phyloP scores from a whole-genome alignment of 805 yeast genomes.

The Zygotorulaspora danielsina region DNA sequence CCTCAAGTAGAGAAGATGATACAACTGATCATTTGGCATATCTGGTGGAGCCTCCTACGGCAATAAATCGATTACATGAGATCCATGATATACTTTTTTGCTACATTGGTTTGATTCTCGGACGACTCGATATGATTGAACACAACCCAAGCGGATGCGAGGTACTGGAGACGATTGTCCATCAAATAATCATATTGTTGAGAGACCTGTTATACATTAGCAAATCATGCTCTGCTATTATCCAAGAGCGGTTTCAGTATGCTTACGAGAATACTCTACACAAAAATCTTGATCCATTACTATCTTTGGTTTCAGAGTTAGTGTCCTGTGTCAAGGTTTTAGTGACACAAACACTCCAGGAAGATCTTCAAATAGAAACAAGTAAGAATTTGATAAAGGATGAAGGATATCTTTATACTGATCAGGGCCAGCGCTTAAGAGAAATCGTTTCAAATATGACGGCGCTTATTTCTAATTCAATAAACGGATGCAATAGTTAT shows the following conservation, averaged over 20 bases:
- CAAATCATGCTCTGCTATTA: slow-evolving; percentile 41
- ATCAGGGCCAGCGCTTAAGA: slow-evolving; percentile 64
- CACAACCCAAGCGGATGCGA: slow-evolving; percentile 69
- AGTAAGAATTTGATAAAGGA: slow-evolving; percentile 24
- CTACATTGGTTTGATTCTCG: slow-evolving; percentile 63
- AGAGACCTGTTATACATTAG: slow-evolving; percentile 61
- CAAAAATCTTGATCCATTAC: slow-evolving; percentile 50
- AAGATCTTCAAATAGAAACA: slow-evolving; percentile 27
- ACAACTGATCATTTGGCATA: slow-evolving; percentile 30
- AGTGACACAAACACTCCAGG: slow-evolving; percentile 52
- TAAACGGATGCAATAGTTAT: slow-evolving; percentile 47
- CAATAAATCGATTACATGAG: slow-evolving; percentile 59
- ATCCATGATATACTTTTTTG: slow-evolving; percentile 54
- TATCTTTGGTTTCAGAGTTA: slow-evolving; percentile 58
- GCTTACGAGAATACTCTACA: slow-evolving; percentile 34
- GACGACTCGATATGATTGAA: slow-evolving; percentile 74
- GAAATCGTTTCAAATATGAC: slow-evolving; percentile 59
- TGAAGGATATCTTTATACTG: slow-evolving; percentile 50
- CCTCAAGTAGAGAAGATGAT: background rate
- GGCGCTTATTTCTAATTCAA: slow-evolving; percentile 46
- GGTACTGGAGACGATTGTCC: slow-evolving; percentile 57
- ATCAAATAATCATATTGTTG: slow-evolving; percentile 61
- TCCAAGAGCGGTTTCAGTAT: slow-evolving; percentile 31
- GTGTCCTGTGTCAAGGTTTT: slow-evolving; percentile 61
- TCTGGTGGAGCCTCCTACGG: slow-evolving; percentile 53